Evolutionary conservation across 805 yeast genomes (phyloP), one percentile per base, ranked within the genome.

Genomic region (Crinitomyces ghanaensis): DNA sequence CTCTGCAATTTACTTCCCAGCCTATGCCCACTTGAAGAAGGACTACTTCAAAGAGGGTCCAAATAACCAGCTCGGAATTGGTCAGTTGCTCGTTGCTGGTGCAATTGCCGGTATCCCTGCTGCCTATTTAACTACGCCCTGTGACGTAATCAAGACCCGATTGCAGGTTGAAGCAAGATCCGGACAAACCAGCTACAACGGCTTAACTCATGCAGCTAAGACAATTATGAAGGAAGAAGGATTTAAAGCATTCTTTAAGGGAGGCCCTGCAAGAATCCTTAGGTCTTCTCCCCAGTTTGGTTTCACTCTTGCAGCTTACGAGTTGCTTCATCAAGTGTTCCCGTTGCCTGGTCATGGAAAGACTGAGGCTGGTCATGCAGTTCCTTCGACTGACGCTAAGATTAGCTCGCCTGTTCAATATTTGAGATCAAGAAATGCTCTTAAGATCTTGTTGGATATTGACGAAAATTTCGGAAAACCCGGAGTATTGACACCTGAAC

Each of bases 231-330:
- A 60, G 45, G 94, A 84, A 54, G 98, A 88, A 61, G 93, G 94
- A 11, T 59, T 77, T 37, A 59, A 65, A 40, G 93, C 95, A 8
- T 81, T 88, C 53, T 88, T 86, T 69, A 88, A 88, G 65, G 98
- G 98, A 49, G 93, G 96, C 24, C 72, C 86, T 37, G 97, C 97
- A 5, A 74, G 98, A 58, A 85, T 88, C 25, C 65, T 85, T 50
- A 72, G 97, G 60, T 86, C 96, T 4, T 85, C 96, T 1, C 98
- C 98, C 5, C 98, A 88, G 59, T 88, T 88, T 57, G 98, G 97
- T 35, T 86, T 86, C 61, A 88, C 98, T 4, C 69, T 88, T 49
- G 97, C 97, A n/a, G 86, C 95, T 17, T 88, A 91, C 60, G 98
- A 88, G 59, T 58, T 91, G 21, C 75, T 88, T 57, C 94, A 88